phyloP scores from a whole-genome alignment of 148 eudicot species.

The Chenopodium suecicum region DNA sequence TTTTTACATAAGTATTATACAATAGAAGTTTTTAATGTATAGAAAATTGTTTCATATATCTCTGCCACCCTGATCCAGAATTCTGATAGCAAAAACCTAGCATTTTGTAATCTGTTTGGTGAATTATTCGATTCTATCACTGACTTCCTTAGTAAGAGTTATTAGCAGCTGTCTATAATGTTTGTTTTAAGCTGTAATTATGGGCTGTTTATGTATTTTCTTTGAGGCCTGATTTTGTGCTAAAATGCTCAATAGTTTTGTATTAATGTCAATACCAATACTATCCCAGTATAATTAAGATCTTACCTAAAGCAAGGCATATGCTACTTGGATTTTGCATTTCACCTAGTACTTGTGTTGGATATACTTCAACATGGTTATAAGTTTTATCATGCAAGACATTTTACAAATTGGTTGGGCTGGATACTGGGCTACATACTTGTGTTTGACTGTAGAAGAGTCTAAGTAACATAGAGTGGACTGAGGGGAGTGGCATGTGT shows the following conservation, averaged over 20 bases:
- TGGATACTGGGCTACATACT: neutral
- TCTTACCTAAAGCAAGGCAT: neutral
- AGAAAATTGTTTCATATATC: neutral
- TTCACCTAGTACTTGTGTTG: neutral
- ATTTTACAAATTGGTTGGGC: too few relatives aligned
- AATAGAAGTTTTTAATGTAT: neutral
- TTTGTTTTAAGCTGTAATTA: neutral
- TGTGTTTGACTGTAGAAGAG: neutral
- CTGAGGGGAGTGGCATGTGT: neutral
- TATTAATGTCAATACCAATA: neutral
- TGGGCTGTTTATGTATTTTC: neutral
- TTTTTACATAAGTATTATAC: neutral
- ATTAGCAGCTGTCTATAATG: neutral
- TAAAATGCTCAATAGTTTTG: neutral
- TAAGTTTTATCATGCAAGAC: neutral
- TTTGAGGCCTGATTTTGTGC: neutral
- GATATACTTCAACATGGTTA: neutral
- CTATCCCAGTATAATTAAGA: neutral
- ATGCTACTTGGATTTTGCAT: neutral
- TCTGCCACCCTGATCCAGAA: neutral
- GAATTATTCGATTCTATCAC: neutral
- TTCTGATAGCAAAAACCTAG: neutral
- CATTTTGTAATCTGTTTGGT: neutral
- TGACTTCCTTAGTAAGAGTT: neutral
- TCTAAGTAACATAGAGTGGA: neutral